Base-by-base conservation (phyloP, 257 asterid genomes). In the Avicennia marina region DNA sequence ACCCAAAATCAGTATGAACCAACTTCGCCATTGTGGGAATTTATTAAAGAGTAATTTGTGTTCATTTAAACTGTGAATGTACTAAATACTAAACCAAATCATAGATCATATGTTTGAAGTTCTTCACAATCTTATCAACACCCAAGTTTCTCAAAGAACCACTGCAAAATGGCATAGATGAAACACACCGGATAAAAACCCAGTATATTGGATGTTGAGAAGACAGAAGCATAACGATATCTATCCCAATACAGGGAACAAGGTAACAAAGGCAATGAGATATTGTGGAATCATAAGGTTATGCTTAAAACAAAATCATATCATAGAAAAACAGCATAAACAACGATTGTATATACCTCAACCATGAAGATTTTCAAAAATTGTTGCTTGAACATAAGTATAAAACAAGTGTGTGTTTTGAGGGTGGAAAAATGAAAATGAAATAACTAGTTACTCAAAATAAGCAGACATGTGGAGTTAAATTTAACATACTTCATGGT, bases 401-500 rank as follows among this genome's bases (percentile, higher is more conserved):
- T 26, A 36, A 42, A 50, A 46, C 11, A 25, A 43, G 31, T 17
- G 53, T 46, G 7, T n/a, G n/a, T n/a, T n/a, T n/a, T n/a, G n/a
- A n/a, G n/a, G n/a, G n/a, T n/a, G n/a, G n/a, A n/a, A n/a, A n/a
- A n/a, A n/a, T n/a, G n/a, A n/a, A n/a, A n/a, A n/a, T n/a, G n/a
- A 48, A 19, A 33, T 57, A 46, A 47, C 53, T 62, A 43, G 21
- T 49, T 58, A 17, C 13, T 67, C 26, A 53, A 48, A 56, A 26
- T 40, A 49, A 29, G 49, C n/a, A 68, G 38, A 65, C 17, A 66
- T 17, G 32, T 29, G 49, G 52, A 62, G 20, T 45, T 26, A 59
- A n/a, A 53, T 21, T 60, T 17, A 65, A 77, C 91, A 50, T 83
- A 90, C 98, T 76, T 85, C 96, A 87, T 87, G 18, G 90, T 75